These are phyloP conservation scores for Gymnopilus dilepis DNA, from an alignment of 768 basidiomycete genomes.

Conservation along the genomic window DNA sequence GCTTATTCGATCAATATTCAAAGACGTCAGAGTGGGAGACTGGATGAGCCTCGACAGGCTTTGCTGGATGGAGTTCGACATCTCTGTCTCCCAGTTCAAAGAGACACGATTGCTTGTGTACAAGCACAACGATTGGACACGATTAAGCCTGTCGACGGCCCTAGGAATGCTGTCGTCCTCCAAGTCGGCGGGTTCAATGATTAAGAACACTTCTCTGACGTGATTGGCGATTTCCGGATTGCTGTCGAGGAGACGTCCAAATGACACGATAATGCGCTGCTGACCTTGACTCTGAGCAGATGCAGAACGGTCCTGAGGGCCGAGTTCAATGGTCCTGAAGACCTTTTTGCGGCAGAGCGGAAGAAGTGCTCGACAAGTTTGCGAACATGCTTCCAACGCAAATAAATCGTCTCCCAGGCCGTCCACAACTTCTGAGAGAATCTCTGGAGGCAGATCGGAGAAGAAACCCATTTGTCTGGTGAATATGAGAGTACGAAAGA, in stretches of 20 bases:
- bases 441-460: neutral
- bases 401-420: neutral
- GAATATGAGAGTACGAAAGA: no score
- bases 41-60: neutral
- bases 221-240: neutral
- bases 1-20: neutral
- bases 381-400: neutral
- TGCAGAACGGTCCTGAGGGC: neutral
- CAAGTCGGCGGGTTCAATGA: neutral
- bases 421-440: neutral
- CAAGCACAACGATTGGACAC: no score
- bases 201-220: neutral
- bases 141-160: neutral
- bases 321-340: neutral
- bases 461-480: neutral
- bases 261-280: neutral
- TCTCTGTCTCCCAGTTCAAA: no score
- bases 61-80: no score
- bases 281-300: neutral
- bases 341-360: neutral
- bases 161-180: neutral
- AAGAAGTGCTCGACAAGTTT: neutral
- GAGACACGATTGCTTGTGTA: no score
- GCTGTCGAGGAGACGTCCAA: neutral
- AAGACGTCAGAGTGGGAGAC: neutral